Base-by-base conservation (phyloP, 441 rosid genomes). In the Sinapis alba region DNA sequence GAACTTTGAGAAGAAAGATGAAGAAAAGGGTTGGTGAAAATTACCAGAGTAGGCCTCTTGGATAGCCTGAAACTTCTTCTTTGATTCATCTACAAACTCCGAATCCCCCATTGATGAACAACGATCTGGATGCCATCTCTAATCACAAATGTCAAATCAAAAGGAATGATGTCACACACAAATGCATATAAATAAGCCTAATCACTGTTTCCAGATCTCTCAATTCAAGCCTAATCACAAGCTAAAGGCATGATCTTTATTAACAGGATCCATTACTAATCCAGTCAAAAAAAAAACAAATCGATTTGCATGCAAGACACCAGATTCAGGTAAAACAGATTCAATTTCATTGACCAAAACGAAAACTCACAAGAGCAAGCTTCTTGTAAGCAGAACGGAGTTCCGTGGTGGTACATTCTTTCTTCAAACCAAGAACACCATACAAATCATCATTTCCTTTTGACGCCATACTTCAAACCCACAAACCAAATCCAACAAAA, bases 111-210 rank as follows among this genome's bases (percentile, higher is more conserved):
- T 75, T 4, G 91, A 87, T 6, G 94, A 86, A 76, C 97, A 92
- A n/a, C 99, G 92, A 88, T 94, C 96, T 45, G 92, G 99, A 70
- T 92, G 99, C 92, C 97, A 94, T 84, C 86, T 89, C 99, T 94
- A 68, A 6, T 56, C 81, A 78, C 71, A 15, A 64, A 27, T 6
- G 34, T 30, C 16, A 47, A 12, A 34, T 1, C 12, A 60, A 60
- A 54, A 36, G 28, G 5, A 62, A 20, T 15, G 64, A 59, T 27
- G 7, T 7, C 6, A 26, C 6, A 26, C 36, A 26, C 34, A 23
- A 11, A 3, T 60, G 51, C 53, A 13, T 13, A 21, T 21, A 20
- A 1, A 36, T 28, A 38, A 59, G 43, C 43, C 4, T 47, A 27
- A 62, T 38, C 20, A 28, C 62, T 23, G 47, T 47, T 36, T 34